phyloP scores from a whole-genome alignment of 371 early-diverging fungal genomes.

The Apophysomyces ossiformis region DNA sequence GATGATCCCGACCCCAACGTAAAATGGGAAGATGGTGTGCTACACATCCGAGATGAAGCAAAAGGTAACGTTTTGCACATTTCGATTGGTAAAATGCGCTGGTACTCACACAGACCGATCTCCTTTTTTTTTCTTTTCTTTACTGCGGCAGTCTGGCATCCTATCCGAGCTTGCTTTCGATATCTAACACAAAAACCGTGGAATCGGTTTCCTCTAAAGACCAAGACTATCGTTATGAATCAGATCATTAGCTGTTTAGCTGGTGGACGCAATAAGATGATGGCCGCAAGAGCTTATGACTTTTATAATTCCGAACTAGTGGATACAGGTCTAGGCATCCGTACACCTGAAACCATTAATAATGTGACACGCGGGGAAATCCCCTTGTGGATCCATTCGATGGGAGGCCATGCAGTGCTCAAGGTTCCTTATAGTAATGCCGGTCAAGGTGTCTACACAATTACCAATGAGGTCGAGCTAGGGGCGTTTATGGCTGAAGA shows the following conservation, averaged over 20 bases:
- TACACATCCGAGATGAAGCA: conserved; percentile 75
- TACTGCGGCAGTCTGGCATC: conserved; percentile 69
- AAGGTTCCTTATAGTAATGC: conserved; percentile 96
- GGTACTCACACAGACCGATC: not conserved
- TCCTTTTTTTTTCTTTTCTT: conserved; percentile 11
- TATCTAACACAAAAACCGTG: conserved; percentile 95
- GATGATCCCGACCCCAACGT: conserved; percentile 82
- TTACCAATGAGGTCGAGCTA: conserved; percentile 82
- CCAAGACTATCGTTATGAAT: conserved; percentile 88
- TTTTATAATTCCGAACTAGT: conserved; percentile 85
- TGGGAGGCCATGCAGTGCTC: conserved; percentile 93
- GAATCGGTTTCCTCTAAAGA: conserved; percentile 86
- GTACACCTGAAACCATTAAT: conserved; percentile 90
- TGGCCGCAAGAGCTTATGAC: conserved; percentile 94
- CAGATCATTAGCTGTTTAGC: conserved; percentile 89
- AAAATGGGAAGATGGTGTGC: conserved; percentile 80
- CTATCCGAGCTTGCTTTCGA: conserved; percentile 91
- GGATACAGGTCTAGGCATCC: conserved; percentile 73
- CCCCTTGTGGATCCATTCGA: conserved; percentile 83
- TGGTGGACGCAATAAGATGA: conserved; percentile 95
- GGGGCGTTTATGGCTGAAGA: conserved; percentile 75
- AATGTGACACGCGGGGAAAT: conserved; percentile 88
- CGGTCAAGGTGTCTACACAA: conserved; percentile 94
- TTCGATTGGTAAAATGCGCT: no score
- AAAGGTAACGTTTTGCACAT: conserved; percentile 36